These are phyloP conservation scores for Allantophomopsis lycopodina DNA, from an alignment of 2,329 filamentous ascomycete species.

Conservation along the genomic window DNA sequence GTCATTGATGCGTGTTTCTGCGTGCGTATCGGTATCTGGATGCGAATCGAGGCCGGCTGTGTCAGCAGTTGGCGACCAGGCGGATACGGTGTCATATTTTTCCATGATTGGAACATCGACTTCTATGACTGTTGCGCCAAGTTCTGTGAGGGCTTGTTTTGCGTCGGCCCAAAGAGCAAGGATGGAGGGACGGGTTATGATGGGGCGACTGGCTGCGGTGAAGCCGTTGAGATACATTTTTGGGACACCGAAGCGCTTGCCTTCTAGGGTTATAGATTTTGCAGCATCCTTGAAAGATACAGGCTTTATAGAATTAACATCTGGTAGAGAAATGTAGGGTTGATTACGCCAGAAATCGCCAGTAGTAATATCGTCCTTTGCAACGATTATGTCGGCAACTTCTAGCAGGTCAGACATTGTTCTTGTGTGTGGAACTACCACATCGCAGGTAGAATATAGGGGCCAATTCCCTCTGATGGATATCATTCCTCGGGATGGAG, in stretches of 20 bases:
- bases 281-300: constrained; percentile 19
- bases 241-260: constrained; percentile 33
- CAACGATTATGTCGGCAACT: constrained; percentile 32
- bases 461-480: constrained; percentile 38
- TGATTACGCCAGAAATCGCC: constrained; percentile 44
- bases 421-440: constrained; percentile 36
- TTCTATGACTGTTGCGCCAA: constrained; percentile 19
- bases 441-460: constrained; percentile 40
- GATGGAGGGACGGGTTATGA: constrained; percentile 20
- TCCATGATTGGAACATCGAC: constrained; percentile 19
- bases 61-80: background rate
- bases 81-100: constrained; percentile 12
- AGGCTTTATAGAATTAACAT: constrained; percentile 17
- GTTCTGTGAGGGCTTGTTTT: constrained; percentile 12
- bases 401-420: constrained; percentile 33
- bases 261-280: constrained; percentile 19
- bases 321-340: constrained; percentile 25
- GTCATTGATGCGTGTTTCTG: constrained; percentile 2
- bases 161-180: constrained; percentile 21
- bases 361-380: constrained; percentile 22
- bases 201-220: constrained; percentile 18
- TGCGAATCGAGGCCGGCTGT: no score
- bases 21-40: background rate
- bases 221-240: constrained; percentile 31
- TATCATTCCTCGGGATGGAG: constrained; percentile 30